These are phyloP conservation scores for Sugiyamaella lignohabitans DNA, from an alignment of 805 yeast species.

Conservation along the genomic window DNA sequence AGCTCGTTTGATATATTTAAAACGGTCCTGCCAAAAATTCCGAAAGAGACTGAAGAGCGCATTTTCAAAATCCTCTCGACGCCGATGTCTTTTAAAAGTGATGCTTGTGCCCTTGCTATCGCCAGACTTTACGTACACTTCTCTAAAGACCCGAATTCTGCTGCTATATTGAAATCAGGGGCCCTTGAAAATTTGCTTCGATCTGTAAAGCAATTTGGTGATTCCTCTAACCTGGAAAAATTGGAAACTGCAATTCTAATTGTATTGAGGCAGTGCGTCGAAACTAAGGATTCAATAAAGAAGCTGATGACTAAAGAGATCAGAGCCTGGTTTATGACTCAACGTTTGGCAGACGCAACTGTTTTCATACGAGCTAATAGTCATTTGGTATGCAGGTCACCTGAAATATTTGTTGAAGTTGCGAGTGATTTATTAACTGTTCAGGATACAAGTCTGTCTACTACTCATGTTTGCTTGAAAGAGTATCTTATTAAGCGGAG, in stretches of 20 bases:
- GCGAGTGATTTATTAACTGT: constrained; percentile 26
- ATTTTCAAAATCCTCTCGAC: constrained; percentile 41
- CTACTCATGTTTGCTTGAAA: constrained; percentile 23
- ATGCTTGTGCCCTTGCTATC: constrained; percentile 36
- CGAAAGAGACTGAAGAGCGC: constrained; percentile 21
- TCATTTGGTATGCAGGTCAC: constrained; percentile 37
- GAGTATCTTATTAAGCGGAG: constrained; percentile 13
- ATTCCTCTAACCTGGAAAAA: constrained; percentile 35
- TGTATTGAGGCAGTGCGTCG: constrained; percentile 64
- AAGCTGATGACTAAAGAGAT: constrained; percentile 48
- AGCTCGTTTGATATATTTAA: constrained; percentile 5
- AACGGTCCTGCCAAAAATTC: constrained; percentile 21
- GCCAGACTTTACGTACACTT: constrained; percentile 51
- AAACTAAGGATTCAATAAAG: constrained; percentile 45
- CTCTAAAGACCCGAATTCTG: constrained; percentile 42
- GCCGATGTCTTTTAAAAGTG: constrained; percentile 29
- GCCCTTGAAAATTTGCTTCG: constrained; percentile 43
- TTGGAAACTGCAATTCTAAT: constrained; percentile 46
- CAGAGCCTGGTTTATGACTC: constrained; percentile 34
- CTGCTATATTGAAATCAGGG: constrained; percentile 40
- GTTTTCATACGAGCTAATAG: constrained; percentile 28
- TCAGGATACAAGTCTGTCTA: constrained; percentile 15
- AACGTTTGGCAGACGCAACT: constrained; percentile 18
- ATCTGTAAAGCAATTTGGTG: constrained; percentile 35
- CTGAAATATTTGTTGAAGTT: constrained; percentile 42